Base-by-base conservation (phyloP, 2,329 filamentous ascomycete genomes). In the Sordariomycetes sp. region DNA sequence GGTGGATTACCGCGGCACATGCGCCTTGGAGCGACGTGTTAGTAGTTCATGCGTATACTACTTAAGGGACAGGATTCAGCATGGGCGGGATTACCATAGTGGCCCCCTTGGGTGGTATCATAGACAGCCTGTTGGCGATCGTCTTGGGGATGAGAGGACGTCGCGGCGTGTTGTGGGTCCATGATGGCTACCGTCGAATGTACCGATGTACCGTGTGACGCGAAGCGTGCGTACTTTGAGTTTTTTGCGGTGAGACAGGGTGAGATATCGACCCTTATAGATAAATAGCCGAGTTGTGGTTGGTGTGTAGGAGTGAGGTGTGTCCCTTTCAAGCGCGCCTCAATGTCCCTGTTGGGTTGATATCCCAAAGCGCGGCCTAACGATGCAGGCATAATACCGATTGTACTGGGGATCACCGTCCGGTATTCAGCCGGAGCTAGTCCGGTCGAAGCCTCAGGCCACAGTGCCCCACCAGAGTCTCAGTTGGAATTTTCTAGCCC, bases 41-140 rank as follows among this genome's bases (percentile, higher is more conserved):
- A 52, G 28, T 32, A 50, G 20, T 20, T 50, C n/a, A 22, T 50
- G 45, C 12, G 10, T 24, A 50, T 24, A 20, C 12, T 13, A 50
- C 24, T 12, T 24, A 5, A 5, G n/a, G 22, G 5, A 2, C 10
- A 24, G 45, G 20, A 24, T 8, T 10, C 12, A 3, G n/a, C 3
- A 13, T 6, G 45, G 20, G 45, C n/a, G 8, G 1, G 45, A 69
- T 78, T 74, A 89, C 87, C 86, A 74, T 90, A 90, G 70, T 90
- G 87, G 56, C 87, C 87, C 60, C 86, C 87, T 67, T 87, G 83
- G 63, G 75, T 78, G 55, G 82, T 82, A 70, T 90, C 86, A 69
- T 90, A 90, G n/a, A 81, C 78, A 17, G 82, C 82, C 65, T 80
- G 77, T 62, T 79, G 75, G 62, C 81, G 79, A 65, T 74, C 76